phyloP scores from a whole-genome alignment of 1,139 yeast genomes.

The Geotrichum carabidarum region DNA sequence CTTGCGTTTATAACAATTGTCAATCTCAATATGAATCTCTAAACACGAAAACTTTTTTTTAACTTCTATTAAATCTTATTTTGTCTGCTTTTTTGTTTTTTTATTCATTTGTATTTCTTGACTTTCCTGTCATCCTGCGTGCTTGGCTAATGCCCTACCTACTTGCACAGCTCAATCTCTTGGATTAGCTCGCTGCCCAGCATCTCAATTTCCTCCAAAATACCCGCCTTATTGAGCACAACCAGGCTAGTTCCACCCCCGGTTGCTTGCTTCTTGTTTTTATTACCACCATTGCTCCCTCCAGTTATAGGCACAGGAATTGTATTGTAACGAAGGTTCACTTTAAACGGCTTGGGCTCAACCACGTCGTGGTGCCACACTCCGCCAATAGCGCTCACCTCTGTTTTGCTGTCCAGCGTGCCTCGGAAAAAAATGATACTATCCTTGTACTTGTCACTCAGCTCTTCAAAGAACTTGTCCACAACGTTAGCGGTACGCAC shows the following conservation, averaged over 20 bases:
- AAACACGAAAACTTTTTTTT: no score
- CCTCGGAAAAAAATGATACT: conserved; percentile 52
- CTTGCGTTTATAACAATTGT: no score
- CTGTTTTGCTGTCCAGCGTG: conserved; percentile 22
- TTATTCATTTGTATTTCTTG: no score
- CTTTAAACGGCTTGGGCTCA: conserved; percentile 60
- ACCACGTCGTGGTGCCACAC: conserved; percentile 64
- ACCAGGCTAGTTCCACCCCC: conserved; percentile 38
- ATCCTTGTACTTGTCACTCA: conserved; percentile 39
- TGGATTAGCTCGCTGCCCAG: conserved; percentile 62
- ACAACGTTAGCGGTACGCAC: conserved; percentile 17
- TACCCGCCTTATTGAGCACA: conserved; percentile 68
- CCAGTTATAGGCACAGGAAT: conserved; percentile 51
- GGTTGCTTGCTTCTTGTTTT: conserved; percentile 7
- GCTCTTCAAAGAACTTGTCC: conserved; percentile 32
- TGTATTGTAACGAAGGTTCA: conserved; percentile 70
- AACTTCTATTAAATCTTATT: no score
- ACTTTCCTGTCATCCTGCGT: no score
- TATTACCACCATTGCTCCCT: conserved; percentile 17
- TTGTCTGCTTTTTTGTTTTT: no score
- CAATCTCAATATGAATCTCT: no score
- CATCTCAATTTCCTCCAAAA: conserved; percentile 63
- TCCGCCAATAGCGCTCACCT: conserved; percentile 62
- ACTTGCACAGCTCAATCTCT: conserved; percentile 6
- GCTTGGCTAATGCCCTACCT: background rate